These are phyloP conservation scores for Argentina anserina DNA, from an alignment of 306 rosid species.

Conservation along the genomic window DNA sequence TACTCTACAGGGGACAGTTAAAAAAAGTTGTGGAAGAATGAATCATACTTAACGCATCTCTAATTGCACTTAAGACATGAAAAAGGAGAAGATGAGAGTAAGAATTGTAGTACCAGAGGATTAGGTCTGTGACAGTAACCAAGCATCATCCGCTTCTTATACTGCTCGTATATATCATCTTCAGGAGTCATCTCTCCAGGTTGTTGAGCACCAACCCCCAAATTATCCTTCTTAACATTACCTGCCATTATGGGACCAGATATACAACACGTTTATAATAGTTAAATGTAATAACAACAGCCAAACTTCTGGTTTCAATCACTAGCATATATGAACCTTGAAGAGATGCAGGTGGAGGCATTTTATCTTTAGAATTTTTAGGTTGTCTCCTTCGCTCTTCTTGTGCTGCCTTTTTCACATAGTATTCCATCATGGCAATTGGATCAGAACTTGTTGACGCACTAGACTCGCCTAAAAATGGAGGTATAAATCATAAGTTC, in stretches of 20 bases:
- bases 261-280: not conserved
- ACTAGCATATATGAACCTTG: slow-evolving; percentile 51
- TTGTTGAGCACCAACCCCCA: slow-evolving; percentile 94
- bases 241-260: slow-evolving; percentile 82
- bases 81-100: not conserved
- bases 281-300: not conserved
- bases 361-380: slow-evolving; percentile 89
- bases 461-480: slow-evolving; percentile 52
- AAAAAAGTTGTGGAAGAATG: too few relatives aligned
- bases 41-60: too few relatives aligned
- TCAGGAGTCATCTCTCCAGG: slow-evolving; percentile 93
- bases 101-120: slow-evolving; percentile 61
- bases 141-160: slow-evolving; percentile 99
- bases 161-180: slow-evolving; percentile 95
- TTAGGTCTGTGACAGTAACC: slow-evolving; percentile 95
- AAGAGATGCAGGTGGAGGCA: slow-evolving; percentile 99
- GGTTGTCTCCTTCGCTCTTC: slow-evolving; percentile 87
- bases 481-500: not conserved
- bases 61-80: too few relatives aligned
- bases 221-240: slow-evolving; percentile 72
- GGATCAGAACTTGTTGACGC: slow-evolving; percentile 70
- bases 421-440: slow-evolving; percentile 93
- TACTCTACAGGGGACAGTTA: too few relatives aligned
- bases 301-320: slow-evolving; percentile 17
- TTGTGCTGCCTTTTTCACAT: slow-evolving; percentile 91